Evolutionary conservation across 345 rosid genomes (phyloP), one percentile per base, ranked within the genome.

Genomic region (Garcia nutans): DNA sequence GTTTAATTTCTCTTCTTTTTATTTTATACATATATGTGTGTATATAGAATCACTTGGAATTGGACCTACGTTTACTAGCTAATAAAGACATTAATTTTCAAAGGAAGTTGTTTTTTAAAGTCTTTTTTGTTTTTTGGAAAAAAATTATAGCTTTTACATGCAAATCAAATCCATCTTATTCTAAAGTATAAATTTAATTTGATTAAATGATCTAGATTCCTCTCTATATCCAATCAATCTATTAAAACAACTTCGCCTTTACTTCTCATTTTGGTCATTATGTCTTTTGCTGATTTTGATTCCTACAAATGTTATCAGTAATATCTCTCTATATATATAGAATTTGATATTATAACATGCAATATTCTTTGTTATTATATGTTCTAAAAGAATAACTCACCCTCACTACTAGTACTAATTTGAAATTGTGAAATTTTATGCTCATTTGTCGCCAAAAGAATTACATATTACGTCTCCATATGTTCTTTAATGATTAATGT

Each of bases 121-220:
- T 82, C 82, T 79, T 80, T 79, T 76, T 8, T 75, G 77, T 82
- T 79, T 74, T 10, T 75, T 2, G 56, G 74, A 74, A 79, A 5
- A 26, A 26, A 69, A 68, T 68, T 72, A 24, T 19, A 76, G 73
- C 83, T 80, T 88, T 88, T 87, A 89, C 89, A 84, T 85, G 89
- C 78, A 81, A 85, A 80, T 70, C 66, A 49, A 84, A 75, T 22
- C 73, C 65, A 63, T 41, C 70, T 76, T 77, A 54, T 22, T 84
- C 73, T 71, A 77, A 49, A 68, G 66, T 74, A 31, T 61, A 47
- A 28, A 28, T 10, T 9, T 10, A 47, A 9, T 24, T 73, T 63
- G 61, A 69, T 78, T 67, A 60, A 61, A 60, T 68, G 52, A 66
- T 9, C 10, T 8, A 60, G 77, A 67, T 79, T 74, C 74, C 71